phyloP scores from a whole-genome alignment of 176 grass and related monocot species.

The Aegilops bicornis region DNA sequence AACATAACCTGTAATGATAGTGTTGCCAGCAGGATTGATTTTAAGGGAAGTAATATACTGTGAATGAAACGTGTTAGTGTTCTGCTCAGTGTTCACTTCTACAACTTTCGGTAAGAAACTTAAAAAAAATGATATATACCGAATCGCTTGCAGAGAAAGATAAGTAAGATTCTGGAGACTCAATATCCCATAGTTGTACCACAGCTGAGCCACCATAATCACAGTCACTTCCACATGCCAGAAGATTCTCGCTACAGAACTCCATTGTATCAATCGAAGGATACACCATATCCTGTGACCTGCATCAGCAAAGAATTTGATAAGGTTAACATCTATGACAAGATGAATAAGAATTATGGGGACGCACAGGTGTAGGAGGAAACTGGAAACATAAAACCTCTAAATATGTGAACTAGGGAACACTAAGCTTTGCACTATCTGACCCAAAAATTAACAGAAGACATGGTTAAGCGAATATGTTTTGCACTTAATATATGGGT shows the following conservation, averaged over 20 bases:
- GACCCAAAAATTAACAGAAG: slow-evolving; percentile 15
- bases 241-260: slow-evolving; percentile 84
- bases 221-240: slow-evolving; percentile 85
- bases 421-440: slow-evolving; percentile 5
- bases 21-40: slow-evolving; percentile 75
- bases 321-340: slow-evolving; percentile 2
- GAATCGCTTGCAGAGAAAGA: slow-evolving; percentile 92
- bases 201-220: slow-evolving; percentile 80
- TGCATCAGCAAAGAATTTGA: slow-evolving; percentile 30
- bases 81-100: slow-evolving; percentile 16
- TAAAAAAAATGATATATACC: slow-evolving; percentile 54
- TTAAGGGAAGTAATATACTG: slow-evolving; percentile 96
- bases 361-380: slow-evolving; percentile 16
- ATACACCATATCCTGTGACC: slow-evolving; percentile 76
- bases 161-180: slow-evolving; percentile 70
- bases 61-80: slow-evolving; percentile 39
- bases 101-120: slow-evolving; percentile 27
- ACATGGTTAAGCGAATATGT: not conserved
- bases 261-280: slow-evolving; percentile 87
- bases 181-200: slow-evolving; percentile 95
- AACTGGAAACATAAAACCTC: slow-evolving; percentile 1
- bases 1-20: slow-evolving; percentile 74
- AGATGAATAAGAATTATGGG: slow-evolving; percentile 8
- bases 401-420: not conserved
- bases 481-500: not conserved